A percentile compares a stretch with the other conserved stretches of the same genome.
Evolutionary conservation across 1,284 basidiomycete species (phyloP).

Genomic region (Leccinum solheimii): DNA sequence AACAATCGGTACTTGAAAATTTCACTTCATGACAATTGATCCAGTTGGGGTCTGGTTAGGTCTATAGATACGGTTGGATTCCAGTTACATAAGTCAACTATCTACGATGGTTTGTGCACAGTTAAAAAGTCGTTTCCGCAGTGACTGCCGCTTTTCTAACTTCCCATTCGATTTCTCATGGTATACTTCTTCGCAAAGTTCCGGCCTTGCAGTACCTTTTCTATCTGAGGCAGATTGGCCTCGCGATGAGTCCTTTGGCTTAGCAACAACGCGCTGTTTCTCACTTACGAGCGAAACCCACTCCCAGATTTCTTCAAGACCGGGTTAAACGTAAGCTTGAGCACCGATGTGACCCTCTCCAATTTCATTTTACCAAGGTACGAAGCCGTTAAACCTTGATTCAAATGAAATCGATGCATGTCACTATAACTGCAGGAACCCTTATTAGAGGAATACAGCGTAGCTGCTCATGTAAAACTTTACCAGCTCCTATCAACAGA

Average conservation of each 20-base stretch:
- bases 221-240: conserved; percentile 94
- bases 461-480: conserved; percentile 86
- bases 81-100: too few relatives aligned
- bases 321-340: conserved; percentile 95
- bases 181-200: conserved; percentile 96
- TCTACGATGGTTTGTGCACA: too few relatives aligned
- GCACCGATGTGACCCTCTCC: conserved; percentile 89
- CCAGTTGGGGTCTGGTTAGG: too few relatives aligned
- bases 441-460: conserved; percentile 95
- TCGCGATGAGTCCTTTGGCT: conserved; percentile 93
- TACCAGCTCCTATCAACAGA: conserved; percentile 1
- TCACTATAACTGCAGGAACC: conserved; percentile 67
- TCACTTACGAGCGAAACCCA: conserved; percentile 97
- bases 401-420: neutral
- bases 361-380: conserved; percentile 97
- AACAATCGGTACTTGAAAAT: too few relatives aligned
- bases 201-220: conserved; percentile 93
- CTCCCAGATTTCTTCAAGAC: conserved; percentile 97
- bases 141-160: conserved; percentile 90
- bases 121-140: too few relatives aligned
- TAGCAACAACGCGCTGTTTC: conserved; percentile 96
- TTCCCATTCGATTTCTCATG: conserved; percentile 98
- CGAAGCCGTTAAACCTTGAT: neutral
- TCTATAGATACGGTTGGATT: too few relatives aligned
- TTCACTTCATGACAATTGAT: too few relatives aligned